Evolutionary conservation across 768 basidiomycete genomes (phyloP), one percentile per base, ranked within the genome.

Genomic region (Mycena latifolia): DNA sequence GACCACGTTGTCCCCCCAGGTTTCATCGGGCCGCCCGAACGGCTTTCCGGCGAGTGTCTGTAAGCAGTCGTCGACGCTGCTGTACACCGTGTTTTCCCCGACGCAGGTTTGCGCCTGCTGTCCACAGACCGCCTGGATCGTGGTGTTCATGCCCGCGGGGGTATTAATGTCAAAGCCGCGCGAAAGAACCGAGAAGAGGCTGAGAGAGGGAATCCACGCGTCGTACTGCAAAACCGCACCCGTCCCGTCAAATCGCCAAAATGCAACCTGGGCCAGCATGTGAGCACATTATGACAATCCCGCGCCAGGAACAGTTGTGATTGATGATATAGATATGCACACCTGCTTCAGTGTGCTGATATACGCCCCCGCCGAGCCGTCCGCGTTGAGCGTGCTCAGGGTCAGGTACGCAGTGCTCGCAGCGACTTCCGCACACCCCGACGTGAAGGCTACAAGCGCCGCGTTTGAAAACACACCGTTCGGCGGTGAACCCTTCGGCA

Each of bases 1-100:
- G 28, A 52, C 63, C 2, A 64, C 55, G 41, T 64, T 57, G 22
- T 64, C 63, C 2, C 63, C 63, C 55, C 63, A 64, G n/a, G 55
- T 28, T 20, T 64, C 63, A 15, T 51, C 63, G 5, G 31, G 9
- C 6, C 48, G 9, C 20, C 63, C 63, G 14, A 57, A 64, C 39
- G 55, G 35, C 48, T 64, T 64, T 29, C 18, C 48, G 3, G 37
- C 3, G 9, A 58, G 55, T 18, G 43, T 58, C 55, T 51, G 37
- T 0, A 64, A 24, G 27, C 55, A 64, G 17, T 64, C 47, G 17
- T 2, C 29, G 0, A 46, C 48, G 25, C 50, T n/a, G 18, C 25
- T 22, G 28, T 64, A 64, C 11, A 64, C 55, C 12, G 55, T 56
- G 28, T 64, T 57, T 29, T 52, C 24, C 12, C 63, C 63, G 12